Evolutionary conservation across 2,329 filamentous ascomycete species (phyloP), one percentile per base, ranked within the genome.

Genomic region (Domatiomyces globalis): DNA sequence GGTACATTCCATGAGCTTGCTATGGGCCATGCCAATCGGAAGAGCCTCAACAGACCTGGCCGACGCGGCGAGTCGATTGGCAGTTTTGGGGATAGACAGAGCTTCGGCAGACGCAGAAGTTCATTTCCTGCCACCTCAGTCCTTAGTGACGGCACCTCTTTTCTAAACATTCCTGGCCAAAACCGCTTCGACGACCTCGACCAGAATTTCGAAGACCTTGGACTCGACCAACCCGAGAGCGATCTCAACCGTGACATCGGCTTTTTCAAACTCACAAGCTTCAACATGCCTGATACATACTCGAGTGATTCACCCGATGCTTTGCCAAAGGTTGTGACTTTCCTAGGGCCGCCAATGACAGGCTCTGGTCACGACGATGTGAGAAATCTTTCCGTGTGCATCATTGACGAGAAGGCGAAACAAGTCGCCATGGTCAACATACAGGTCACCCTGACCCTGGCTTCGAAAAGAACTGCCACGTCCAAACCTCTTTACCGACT

Each of bases 1-100:
- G 76, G 82, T 1, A 77, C 82, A n/a, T 94, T 94, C 63, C 77
- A 81, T 25, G 88, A 95, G 47, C 78, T 82, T 54, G 75, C 78
- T 15, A 71, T 72, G 50, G 72, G 69, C 59, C 72, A 67, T 66
- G 65, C 49, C 63, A 68, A 50, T 60, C 67, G 59, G 67, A 71
- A 64, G 50, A 69, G 67, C 43, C 76, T 64, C 20, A 72, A 68
- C 55, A 71, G 75, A 54, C 66, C 67, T 64, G 57, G 73, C 65
- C 79, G 83, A 57, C 78, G 84, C 54, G 76, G 80, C 5, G 83
- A 92, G 49, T 94, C 89, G 1, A 78, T 92, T 56, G 84, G 84
- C 27, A 81, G 76, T 50, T 74, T 79, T 49, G 78, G 79, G 50
- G 74, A 77, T 36, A 78, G 85, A 44, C 72, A 72, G 45, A 89